phyloP scores from a whole-genome alignment of 2,329 filamentous ascomycete genomes.

The Cadophora luteo-olivacea region DNA sequence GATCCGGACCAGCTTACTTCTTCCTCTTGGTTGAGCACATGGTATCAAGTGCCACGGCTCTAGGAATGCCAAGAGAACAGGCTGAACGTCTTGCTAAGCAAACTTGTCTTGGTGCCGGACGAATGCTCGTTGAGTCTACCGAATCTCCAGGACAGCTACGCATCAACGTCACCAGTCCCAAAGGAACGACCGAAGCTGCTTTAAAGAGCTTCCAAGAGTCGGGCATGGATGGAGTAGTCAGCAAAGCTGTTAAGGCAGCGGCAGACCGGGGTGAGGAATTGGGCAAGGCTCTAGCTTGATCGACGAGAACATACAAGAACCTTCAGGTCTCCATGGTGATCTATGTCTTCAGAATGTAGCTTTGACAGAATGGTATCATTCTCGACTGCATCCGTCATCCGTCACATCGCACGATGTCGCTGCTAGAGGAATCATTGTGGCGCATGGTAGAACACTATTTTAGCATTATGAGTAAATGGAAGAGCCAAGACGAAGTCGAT shows the following conservation, averaged over 20 bases:
- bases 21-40: conserved; percentile 22
- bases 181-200: conserved; percentile 22
- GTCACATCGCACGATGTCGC: too few relatives aligned
- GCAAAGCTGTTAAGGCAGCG: conserved; percentile 21
- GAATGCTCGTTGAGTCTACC: conserved; percentile 19
- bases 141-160: conserved; percentile 21
- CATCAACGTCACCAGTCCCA: conserved; percentile 22
- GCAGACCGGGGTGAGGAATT: conserved; percentile 20
- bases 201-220: conserved; percentile 20
- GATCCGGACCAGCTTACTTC: conserved; percentile 23
- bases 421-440: background rate
- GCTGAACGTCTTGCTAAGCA: conserved; percentile 24
- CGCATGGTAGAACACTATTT: too few relatives aligned
- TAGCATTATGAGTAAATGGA: too few relatives aligned
- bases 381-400: background rate
- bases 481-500: too few relatives aligned
- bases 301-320: background rate
- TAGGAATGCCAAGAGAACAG: conserved; percentile 21
- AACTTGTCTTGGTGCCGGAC: conserved; percentile 22
- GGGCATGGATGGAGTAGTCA: conserved; percentile 15
- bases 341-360: background rate
- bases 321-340: background rate
- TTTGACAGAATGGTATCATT: background rate
- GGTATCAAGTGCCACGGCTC: conserved; percentile 18
- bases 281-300: conserved; percentile 10